Evolutionary conservation across 495 filamentous ascomycete genomes (phyloP), one percentile per base, ranked within the genome.

Genomic region (Extremus antarcticus): DNA sequence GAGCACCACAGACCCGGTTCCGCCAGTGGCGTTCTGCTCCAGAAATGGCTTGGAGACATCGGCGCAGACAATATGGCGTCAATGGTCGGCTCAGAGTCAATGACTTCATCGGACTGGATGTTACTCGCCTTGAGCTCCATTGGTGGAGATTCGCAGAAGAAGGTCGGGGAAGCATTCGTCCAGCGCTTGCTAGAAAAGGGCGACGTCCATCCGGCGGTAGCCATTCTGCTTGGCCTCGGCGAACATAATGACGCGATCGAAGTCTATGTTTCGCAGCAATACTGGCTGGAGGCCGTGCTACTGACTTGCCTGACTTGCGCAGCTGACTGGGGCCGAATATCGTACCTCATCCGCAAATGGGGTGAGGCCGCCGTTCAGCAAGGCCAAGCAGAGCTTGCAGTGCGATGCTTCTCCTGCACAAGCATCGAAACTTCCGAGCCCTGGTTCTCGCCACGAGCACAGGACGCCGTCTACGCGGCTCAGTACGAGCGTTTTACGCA

Each of bases 91-190:
- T 80, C 88, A 0, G 86, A 94, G 50, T 84, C 87, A 24, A 87
- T 89, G 73, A 90, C 88, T 39, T 85, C 86, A 1, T 85, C 84
- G 0, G 94, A 96, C 68, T 98, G 92, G 94, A 95, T 98, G 90
- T 75, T 97, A 56, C 73, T 98, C 4, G 92, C 92, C 15, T 73
- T 98, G 50, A 97, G 88, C 64, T 83, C 86, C 25, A 94, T 97
- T 75, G 82, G 72, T 1, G 76, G 85, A 53, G 80, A 83, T 13
- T n/a, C 46, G 4, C 86, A 90, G 61, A 87, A 92, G 60, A 92
- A 90, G 64, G 83, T 97, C 50, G 90, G 86, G 19, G 85, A 94
- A 49, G 87, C 88, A 10, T 95, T 94, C 67, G 90, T 95, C 20
- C 88, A 94, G 73, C 83, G 90, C 53, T 71, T 97, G 3, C 74